Evolutionary conservation across 768 basidiomycete species (phyloP).

Genomic region (Amanita brunnescens): DNA sequence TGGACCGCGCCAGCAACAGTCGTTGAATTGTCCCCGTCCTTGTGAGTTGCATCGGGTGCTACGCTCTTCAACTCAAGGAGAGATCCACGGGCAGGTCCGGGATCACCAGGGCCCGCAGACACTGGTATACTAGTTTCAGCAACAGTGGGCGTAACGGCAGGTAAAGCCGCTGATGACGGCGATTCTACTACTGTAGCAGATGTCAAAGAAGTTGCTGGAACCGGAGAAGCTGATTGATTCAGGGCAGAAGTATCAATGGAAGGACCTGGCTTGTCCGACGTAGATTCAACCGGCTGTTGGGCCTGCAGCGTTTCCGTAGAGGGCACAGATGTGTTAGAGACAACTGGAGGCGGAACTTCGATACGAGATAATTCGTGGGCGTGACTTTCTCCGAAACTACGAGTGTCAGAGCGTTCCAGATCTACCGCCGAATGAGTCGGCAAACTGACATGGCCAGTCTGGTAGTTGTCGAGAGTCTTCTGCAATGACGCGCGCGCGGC

Average conservation of each 20-base stretch:
- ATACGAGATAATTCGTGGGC: conserved; percentile 63
- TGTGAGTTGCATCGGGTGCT: conserved; percentile 9
- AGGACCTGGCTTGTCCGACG: conserved; percentile 4
- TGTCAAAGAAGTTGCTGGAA: conserved; percentile 16
- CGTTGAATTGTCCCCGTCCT: conserved; percentile 33
- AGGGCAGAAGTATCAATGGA: conserved; percentile 26
- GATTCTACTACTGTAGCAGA: conserved; percentile 9
- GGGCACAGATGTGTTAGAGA: conserved; percentile 30
- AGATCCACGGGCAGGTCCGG: conserved; percentile 60
- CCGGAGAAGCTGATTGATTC: conserved; percentile 31
- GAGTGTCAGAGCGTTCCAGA: conserved; percentile 62
- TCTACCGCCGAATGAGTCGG: conserved; percentile 40
- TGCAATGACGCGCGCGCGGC: conserved; percentile 68
- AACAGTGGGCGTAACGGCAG: conserved; percentile 47
- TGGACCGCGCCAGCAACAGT: conserved; percentile 59
- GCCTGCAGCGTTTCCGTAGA: conserved; percentile 22
- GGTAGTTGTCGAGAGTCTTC: conserved; percentile 70
- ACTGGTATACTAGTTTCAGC: conserved; percentile 73
- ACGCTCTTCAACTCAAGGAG: conserved; percentile 41
- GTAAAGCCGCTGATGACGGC: conserved; percentile 17
- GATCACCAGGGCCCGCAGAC: conserved; percentile 47
- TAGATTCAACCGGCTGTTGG: conserved; percentile 11
- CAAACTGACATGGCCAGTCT: conserved; percentile 54
- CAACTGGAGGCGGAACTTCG: conserved; percentile 22
- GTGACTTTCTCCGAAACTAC: conserved; percentile 81